Conservation (phyloP, 495 filamentous ascomycete genomes). For the Penicillium malachiteum region DNA sequence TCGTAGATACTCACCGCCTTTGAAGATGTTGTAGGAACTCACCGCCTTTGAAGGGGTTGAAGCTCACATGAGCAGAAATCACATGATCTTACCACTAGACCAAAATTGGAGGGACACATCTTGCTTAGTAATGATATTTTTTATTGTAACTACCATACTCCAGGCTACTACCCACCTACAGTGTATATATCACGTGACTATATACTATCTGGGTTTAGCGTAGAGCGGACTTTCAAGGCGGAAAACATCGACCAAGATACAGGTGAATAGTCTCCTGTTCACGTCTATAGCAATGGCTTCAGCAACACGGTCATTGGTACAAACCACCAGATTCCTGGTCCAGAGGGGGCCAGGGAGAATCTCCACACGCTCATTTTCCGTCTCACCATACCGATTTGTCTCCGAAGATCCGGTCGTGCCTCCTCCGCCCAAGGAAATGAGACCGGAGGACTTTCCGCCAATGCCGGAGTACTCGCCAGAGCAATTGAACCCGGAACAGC, state of each 20-base stretch:
- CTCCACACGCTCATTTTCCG: constrained; percentile 39
- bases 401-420: constrained; percentile 39
- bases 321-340: constrained; percentile 31
- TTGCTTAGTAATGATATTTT: too few relatives aligned
- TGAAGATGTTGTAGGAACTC: too few relatives aligned
- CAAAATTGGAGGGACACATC: too few relatives aligned
- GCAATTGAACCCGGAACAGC: constrained; percentile 39
- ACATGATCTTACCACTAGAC: too few relatives aligned
- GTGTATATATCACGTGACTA: neutral
- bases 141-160: too few relatives aligned
- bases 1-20: too few relatives aligned
- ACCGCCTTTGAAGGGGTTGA: too few relatives aligned
- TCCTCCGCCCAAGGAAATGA: constrained; percentile 31
- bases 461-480: constrained; percentile 43
- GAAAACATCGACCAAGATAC: constrained; percentile 22
- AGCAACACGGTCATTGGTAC: constrained; percentile 40
- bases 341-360: constrained; percentile 27
- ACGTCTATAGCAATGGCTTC: constrained; percentile 39
- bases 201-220: constrained; percentile 12
- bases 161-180: too few relatives aligned
- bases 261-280: constrained; percentile 6
- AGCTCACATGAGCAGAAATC: too few relatives aligned
- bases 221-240: constrained; percentile 14
- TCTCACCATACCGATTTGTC: constrained; percentile 35
- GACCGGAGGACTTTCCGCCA: constrained; percentile 32